These are phyloP conservation scores for Ambrosiella xylebori DNA, from an alignment of 2,329 filamentous ascomycete genomes.

Conservation along the genomic window DNA sequence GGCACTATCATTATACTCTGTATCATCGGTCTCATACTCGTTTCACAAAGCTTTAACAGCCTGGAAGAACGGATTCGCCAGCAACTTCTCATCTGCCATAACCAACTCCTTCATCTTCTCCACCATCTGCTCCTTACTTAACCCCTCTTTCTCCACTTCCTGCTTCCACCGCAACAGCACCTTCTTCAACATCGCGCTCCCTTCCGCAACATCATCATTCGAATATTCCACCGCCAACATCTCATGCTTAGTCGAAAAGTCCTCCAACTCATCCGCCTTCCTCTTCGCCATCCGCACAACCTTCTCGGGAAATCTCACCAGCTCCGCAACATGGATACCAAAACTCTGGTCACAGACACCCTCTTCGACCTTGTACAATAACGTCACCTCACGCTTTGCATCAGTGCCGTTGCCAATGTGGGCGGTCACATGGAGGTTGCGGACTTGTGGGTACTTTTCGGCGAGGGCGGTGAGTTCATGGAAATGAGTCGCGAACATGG, in stretches of 20 bases:
- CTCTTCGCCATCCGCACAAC: constrained; percentile 98
- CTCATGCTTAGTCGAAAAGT: constrained; percentile 71
- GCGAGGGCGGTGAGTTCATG: constrained; percentile 88
- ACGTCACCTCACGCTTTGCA: constrained; percentile 70
- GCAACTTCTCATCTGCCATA: constrained; percentile 46
- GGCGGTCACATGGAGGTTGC: constrained; percentile 89
- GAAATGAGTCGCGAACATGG: constrained; percentile 95
- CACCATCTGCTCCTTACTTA: constrained; percentile 63
- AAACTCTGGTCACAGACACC: constrained; percentile 96
- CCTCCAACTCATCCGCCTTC: constrained; percentile 94
- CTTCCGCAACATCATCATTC: constrained; percentile 77
- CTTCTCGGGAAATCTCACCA: constrained; percentile 91
- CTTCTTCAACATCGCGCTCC: constrained; percentile 68
- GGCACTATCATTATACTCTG: background rate
- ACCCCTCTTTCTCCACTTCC: constrained; percentile 38
- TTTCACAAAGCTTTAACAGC: constrained; percentile 37
- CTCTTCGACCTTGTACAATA: constrained; percentile 91
- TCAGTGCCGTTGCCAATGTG: constrained; percentile 46
- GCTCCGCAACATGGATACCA: constrained; percentile 92
- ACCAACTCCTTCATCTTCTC: constrained; percentile 66
- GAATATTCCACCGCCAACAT: constrained; percentile 43
- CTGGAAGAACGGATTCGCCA: constrained; percentile 54
- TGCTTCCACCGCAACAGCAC: constrained; percentile 75
- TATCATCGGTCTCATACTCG: background rate
- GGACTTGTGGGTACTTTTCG: constrained; percentile 71